Evolutionary conservation across 768 basidiomycete species (phyloP), one percentile per base, ranked within the genome.

Genomic region (Fibroporia radiculosa): DNA sequence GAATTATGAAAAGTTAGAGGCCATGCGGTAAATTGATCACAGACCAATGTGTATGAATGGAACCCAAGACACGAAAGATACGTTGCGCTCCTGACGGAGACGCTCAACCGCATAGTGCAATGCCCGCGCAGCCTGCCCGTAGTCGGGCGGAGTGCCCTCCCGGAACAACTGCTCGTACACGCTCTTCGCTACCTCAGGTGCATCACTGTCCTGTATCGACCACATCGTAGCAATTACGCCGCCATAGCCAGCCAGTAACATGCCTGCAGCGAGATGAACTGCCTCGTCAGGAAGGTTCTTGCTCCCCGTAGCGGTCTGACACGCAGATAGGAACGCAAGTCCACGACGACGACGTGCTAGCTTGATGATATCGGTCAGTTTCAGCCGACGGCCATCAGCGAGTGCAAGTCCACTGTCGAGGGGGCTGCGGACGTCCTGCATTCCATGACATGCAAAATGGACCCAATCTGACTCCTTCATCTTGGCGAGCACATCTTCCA

Each of bases 321-420:
- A 75, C 1, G 73, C 72, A 6, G 72, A 72, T 3, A 75, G 62
- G 53, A 72, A 70, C 0, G 66, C 73, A 33, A 74, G 56, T 29
- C 61, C 45, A 26, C 38, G 57, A 27, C 50, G 27, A 1, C 44
- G 45, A 13, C 50, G 33, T 3, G 37, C 19, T 31, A 11, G 63
- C 22, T 32, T 53, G 42, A 58, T 46, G 35, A 63, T 25, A 4
- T 54, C 40, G n/a, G 42, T 33, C 1, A 62, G 42, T n/a, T 40
- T 34, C 4, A 61, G 45, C n/a, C n/a, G n/a, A 11, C 14, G 38
- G 31, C 37, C 39, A 24, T 55, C 58, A 7, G 51, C 47, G 10
- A 62, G 56, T 11, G 25, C 41, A 31, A 70, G 63, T 4, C 50
- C 55, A 19, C 61, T 63, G 0, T 47, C 44, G 32, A 56, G 54